Percentiles rank a stretch among this genome's conserved stretches.
phyloP scores from a whole-genome alignment of 345 rosid species.

The Gossypium bickii region DNA sequence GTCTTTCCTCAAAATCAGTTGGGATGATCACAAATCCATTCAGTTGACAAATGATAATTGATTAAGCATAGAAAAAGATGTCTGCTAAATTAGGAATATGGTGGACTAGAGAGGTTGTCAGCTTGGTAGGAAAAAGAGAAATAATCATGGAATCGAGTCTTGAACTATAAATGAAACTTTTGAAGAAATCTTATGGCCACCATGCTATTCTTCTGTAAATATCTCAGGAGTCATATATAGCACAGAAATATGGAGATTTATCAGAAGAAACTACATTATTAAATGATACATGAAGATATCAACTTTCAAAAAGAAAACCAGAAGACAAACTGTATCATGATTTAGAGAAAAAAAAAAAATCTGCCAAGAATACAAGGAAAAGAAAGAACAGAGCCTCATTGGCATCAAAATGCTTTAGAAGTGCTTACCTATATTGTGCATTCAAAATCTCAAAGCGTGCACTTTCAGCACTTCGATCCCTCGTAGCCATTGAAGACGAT shows the following conservation, averaged over 20 bases:
- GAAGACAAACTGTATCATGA: conserved; percentile 1
- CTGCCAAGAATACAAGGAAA: conserved; percentile 12
- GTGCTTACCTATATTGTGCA: conserved; percentile 65
- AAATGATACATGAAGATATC: not conserved
- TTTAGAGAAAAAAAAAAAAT: not conserved
- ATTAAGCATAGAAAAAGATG: not conserved
- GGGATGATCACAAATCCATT: not conserved
- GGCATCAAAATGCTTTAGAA: not conserved
- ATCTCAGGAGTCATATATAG: not conserved
- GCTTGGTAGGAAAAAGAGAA: not conserved
- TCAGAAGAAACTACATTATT: not conserved
- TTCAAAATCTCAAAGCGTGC: conserved; percentile 88
- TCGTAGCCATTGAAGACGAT: conserved; percentile 86
- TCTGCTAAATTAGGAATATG: not conserved
- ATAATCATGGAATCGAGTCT: not conserved
- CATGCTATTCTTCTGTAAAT: not conserved
- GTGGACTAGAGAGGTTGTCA: not conserved
- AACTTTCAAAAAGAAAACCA: not conserved
- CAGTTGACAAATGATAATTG: not conserved
- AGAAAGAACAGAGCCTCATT: not conserved
- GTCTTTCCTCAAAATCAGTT: not conserved
- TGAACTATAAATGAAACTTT: not conserved
- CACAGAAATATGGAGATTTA: not conserved
- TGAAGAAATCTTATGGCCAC: not conserved
- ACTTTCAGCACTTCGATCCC: conserved; percentile 91